Conservation (phyloP, 768 basidiomycete species). For the Mycena venus region DNA sequence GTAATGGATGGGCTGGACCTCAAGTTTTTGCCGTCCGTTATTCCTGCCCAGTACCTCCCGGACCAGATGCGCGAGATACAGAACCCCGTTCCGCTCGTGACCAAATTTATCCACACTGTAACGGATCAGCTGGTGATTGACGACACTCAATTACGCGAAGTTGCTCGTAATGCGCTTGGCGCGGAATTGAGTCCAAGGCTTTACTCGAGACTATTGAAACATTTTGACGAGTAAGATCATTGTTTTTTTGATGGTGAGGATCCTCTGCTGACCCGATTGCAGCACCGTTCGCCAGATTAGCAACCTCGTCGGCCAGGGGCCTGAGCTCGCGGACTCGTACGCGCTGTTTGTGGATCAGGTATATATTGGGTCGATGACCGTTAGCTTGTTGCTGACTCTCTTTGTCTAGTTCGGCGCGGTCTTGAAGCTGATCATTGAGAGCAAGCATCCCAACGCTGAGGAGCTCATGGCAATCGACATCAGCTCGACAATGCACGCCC, state of each 20-base stretch:
- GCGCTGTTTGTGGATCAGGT: constrained; percentile 83
- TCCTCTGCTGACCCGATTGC: neutral
- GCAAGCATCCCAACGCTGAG: constrained; percentile 68
- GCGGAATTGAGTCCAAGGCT: constrained; percentile 80
- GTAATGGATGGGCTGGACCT: constrained; percentile 65
- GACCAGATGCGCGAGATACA: constrained; percentile 78
- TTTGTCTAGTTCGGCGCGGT: constrained; percentile 76
- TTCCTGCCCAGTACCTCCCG: constrained; percentile 73
- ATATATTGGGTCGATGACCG: neutral
- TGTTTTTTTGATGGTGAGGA: neutral
- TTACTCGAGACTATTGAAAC: constrained; percentile 75
- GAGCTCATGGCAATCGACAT: constrained; percentile 75
- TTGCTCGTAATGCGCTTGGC: constrained; percentile 85
- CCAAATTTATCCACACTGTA: constrained; percentile 75
- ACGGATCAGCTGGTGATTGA: constrained; percentile 79
- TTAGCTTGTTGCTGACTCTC: neutral
- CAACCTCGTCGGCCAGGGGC: constrained; percentile 58
- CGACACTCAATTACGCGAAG: constrained; percentile 78
- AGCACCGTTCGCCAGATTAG: constrained; percentile 66
- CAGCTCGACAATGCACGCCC: constrained; percentile 67
- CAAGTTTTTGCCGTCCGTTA: constrained; percentile 62
- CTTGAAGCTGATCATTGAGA: constrained; percentile 84
- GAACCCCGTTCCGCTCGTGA: constrained; percentile 70
- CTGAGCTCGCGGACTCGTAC: constrained; percentile 58
- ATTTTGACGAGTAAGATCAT: constrained; percentile 77